Conservation (phyloP, 192 early-diverging fungal species). For the Kappamyces sp. region DNA sequence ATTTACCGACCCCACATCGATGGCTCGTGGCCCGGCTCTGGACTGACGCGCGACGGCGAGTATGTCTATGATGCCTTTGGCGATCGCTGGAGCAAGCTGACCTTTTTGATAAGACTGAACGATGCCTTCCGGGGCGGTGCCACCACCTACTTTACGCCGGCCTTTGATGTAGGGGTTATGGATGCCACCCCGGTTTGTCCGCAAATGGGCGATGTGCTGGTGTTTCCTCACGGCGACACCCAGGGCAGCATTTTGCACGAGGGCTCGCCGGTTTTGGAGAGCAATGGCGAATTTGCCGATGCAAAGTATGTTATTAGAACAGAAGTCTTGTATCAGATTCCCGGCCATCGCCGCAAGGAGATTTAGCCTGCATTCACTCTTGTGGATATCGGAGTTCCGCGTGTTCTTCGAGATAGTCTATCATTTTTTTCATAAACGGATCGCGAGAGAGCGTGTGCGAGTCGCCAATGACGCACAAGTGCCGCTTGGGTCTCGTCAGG, state of each 20-base stretch:
- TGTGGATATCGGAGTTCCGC: too few species aligned
- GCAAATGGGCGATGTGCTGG: slow-evolving; percentile 33
- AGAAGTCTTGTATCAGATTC: slow-evolving; percentile 39
- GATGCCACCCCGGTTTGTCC: slow-evolving; percentile 37
- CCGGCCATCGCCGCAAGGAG: too few species aligned
- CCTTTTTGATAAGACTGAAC: slow-evolving; percentile 46
- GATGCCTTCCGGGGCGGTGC: slow-evolving; percentile 41
- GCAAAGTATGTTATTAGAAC: slow-evolving; percentile 46
- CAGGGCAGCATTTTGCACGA: slow-evolving; percentile 42
- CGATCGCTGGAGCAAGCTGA: slow-evolving; percentile 31
- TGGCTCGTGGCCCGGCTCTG: slow-evolving; percentile 61
- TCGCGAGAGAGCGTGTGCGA: slow-evolving; percentile 49
- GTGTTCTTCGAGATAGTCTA: slow-evolving; percentile 42
- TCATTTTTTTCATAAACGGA: slow-evolving; percentile 44
- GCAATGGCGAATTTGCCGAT: slow-evolving; percentile 16
- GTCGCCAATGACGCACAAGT: slow-evolving; percentile 79
- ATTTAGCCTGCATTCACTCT: too few species aligned
- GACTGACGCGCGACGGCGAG: slow-evolving; percentile 45
- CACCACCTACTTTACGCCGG: slow-evolving; percentile 45
- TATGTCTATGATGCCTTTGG: slow-evolving; percentile 56
- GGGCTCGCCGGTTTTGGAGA: slow-evolving; percentile 30
- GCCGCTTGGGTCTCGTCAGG: slow-evolving; percentile 80
- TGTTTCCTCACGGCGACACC: slow-evolving; percentile 46
- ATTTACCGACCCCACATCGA: slow-evolving; percentile 66
- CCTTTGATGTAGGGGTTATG: slow-evolving; percentile 24